Percentiles rank a stretch among this genome's conserved stretches.
phyloP scores from a whole-genome alignment of 75 land plant species.

The Picea sitchensis region DNA sequence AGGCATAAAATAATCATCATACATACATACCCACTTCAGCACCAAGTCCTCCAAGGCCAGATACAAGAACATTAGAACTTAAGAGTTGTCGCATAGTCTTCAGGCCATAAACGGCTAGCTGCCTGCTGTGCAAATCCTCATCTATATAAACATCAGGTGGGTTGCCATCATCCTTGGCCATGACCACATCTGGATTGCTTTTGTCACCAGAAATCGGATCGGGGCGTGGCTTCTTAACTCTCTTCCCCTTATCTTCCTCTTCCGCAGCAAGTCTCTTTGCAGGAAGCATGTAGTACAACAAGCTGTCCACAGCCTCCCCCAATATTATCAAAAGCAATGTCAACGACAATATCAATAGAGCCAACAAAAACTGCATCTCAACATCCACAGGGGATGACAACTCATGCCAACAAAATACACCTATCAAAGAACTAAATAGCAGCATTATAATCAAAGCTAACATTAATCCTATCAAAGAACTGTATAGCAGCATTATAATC shows the following conservation, averaged over 20 bases:
- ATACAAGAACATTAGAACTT: constrained; percentile 73
- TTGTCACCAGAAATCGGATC: constrained; percentile 13
- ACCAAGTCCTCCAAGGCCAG: constrained; percentile 90
- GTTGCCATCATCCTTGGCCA: constrained; percentile 23
- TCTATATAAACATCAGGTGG: constrained; percentile 56
- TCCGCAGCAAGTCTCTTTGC: constrained; percentile 67
- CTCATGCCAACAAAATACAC: too few species aligned
- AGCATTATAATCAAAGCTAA: too few species aligned
- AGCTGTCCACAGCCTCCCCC: too few species aligned
- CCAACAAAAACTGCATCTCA: too few species aligned
- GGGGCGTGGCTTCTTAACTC: constrained; percentile 27
- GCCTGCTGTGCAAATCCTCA: constrained; percentile 96
- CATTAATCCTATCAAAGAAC: too few species aligned
- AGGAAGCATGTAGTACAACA: constrained; percentile 82
- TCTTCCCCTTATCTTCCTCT: constrained; percentile 22
- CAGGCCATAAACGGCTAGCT: constrained; percentile 91
- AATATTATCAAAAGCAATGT: too few species aligned
- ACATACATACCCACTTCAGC: constrained; percentile 67
- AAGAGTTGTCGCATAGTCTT: constrained; percentile 90
- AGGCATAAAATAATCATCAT: too few species aligned
- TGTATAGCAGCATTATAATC: too few species aligned
- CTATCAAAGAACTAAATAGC: too few species aligned
- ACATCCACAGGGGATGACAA: too few species aligned
- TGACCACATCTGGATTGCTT: neutral
- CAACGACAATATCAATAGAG: too few species aligned